Evolutionary conservation across 495 filamentous ascomycete species (phyloP).

Genomic region (Tuber indicum): DNA sequence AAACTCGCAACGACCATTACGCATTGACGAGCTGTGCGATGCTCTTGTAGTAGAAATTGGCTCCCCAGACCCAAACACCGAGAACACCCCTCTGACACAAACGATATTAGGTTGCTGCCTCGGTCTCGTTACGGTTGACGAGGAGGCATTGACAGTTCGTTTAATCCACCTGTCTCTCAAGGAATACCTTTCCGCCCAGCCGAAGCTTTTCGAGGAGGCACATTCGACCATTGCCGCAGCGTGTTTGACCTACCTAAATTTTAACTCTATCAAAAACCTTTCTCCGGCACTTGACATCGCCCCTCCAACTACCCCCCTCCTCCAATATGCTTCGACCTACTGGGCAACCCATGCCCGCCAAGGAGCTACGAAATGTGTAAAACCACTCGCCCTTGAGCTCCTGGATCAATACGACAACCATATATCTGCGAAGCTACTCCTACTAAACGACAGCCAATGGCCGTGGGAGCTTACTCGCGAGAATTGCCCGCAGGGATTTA

Average conservation of each 20-base stretch:
- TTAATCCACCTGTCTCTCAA: neutral
- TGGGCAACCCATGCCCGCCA: neutral
- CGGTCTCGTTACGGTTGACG: neutral
- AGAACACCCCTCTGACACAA: neutral
- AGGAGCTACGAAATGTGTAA: neutral
- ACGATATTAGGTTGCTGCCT: slow-evolving; percentile 1
- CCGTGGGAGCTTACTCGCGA: neutral
- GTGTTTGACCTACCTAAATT: neutral
- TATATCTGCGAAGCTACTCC: neutral
- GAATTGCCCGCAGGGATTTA: neutral
- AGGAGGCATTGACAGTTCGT: neutral
- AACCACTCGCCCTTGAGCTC: neutral
- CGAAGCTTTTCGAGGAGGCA: neutral
- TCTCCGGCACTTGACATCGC: neutral
- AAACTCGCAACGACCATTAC: neutral
- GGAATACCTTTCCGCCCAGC: neutral
- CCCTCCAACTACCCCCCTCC: neutral
- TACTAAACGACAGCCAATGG: neutral
- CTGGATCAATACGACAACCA: neutral
- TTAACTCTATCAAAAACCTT: neutral
- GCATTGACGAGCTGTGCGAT: neutral
- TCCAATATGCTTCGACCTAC: neutral
- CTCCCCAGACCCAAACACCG: neutral
- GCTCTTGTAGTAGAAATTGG: slow-evolving; percentile 1
- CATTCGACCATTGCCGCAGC: slow-evolving; percentile 1